These are phyloP conservation scores for Isabelozyma gotoi DNA, from an alignment of 805 yeast genomes.

Conservation along the genomic window DNA sequence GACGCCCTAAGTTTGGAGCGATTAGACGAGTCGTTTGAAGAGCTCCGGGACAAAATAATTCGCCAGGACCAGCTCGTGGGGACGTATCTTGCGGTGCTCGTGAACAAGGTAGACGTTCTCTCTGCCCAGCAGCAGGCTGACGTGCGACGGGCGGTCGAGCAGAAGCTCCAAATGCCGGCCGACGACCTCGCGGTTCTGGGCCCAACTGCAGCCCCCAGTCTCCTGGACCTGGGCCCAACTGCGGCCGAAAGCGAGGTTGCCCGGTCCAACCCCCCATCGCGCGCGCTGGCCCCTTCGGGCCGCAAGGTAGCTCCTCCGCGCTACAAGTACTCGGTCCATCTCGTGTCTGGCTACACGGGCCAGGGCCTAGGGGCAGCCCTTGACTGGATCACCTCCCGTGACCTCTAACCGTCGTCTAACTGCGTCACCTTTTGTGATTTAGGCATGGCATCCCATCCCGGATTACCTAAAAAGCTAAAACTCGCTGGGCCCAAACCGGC, in stretches of 20 bases:
- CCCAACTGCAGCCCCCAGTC: slow-evolving; percentile 10
- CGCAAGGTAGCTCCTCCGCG: too few species aligned
- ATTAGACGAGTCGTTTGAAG: slow-evolving; percentile 61
- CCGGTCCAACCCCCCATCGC: too few species aligned
- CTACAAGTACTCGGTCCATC: slow-evolving; percentile 25
- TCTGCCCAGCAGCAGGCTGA: slow-evolving; percentile 20
- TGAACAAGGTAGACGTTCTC: slow-evolving; percentile 74
- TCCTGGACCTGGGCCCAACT: slow-evolving; percentile 18
- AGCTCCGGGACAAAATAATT: slow-evolving; percentile 59
- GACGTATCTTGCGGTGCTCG: slow-evolving; percentile 60
- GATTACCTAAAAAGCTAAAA: too few species aligned
- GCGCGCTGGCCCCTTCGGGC: too few species aligned
- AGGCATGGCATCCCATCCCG: too few species aligned
- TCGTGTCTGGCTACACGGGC: slow-evolving; percentile 38
- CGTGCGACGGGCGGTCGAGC: slow-evolving; percentile 6
- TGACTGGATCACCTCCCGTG: slow-evolving; percentile 25
- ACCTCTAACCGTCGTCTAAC: slow-evolving; percentile 6
- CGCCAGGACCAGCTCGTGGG: slow-evolving; percentile 71
- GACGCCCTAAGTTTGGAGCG: slow-evolving; percentile 66
- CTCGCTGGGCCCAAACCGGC: too few species aligned
- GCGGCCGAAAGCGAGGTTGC: too few species aligned
- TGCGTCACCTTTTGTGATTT: background rate
- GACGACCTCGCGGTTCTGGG: slow-evolving; percentile 9
- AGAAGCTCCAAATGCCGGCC: slow-evolving; percentile 7
- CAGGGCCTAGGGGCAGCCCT: slow-evolving; percentile 22